Conservation (phyloP, 1,139 yeast species). For the Geotrichum siamense region DNA sequence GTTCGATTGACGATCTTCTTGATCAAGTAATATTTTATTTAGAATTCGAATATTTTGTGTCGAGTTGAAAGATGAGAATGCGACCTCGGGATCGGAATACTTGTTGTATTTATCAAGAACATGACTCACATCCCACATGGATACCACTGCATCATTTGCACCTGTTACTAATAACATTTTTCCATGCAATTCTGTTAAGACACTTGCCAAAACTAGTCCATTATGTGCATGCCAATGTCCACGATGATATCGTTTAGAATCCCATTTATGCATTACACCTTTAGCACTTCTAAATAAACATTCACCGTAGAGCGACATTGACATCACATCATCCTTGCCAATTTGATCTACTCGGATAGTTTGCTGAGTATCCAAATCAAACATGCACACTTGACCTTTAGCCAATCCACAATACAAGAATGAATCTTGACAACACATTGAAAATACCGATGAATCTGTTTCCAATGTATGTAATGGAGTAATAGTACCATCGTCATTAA, state of each 20-base stretch:
- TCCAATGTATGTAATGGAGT: constrained; percentile 42
- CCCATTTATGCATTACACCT: constrained; percentile 31
- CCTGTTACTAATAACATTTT: constrained; percentile 43
- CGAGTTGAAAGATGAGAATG: constrained; percentile 20
- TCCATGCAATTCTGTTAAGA: constrained; percentile 22
- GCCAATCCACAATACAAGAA: constrained; percentile 74
- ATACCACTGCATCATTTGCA: constrained; percentile 53
- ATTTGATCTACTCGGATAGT: constrained; percentile 41
- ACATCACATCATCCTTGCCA: constrained; percentile 45
- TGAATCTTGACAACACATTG: constrained; percentile 55
- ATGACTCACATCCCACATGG: constrained; percentile 48
- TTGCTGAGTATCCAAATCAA: constrained; percentile 80
- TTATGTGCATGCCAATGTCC: constrained; percentile 34
- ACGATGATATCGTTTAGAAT: constrained; percentile 26
- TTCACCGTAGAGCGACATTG: constrained; percentile 47
- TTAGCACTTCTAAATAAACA: constrained; percentile 46
- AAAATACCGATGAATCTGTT: constrained; percentile 62
- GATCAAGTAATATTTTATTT: constrained; percentile 6
- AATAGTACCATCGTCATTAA: constrained; percentile 27
- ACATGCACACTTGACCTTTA: constrained; percentile 64
- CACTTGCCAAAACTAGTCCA: constrained; percentile 30
- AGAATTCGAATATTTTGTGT: constrained; percentile 7
- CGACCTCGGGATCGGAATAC: constrained; percentile 2
- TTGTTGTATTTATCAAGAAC: constrained; percentile 13
- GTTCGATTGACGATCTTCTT: background rate